Conservation (phyloP, 2,329 filamentous ascomycete species). For the Pyricularia pennisetigena region DNA sequence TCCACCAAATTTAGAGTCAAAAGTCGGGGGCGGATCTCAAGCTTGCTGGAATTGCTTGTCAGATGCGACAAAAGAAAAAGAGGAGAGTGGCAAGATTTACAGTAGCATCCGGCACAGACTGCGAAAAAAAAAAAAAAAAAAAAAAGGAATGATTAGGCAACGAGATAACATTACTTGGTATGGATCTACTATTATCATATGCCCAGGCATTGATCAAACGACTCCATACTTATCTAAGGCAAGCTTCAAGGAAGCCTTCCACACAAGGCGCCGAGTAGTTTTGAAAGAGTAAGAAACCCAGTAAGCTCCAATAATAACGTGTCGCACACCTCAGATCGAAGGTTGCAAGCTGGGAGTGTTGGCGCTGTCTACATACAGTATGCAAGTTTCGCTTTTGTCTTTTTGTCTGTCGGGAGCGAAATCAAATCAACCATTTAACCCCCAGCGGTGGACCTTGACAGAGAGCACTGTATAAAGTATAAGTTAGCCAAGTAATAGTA, state of each 20-base stretch:
- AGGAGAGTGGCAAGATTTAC: not conserved
- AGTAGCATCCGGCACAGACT: not conserved
- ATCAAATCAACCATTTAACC: too few relatives aligned
- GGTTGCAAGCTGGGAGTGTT: not conserved
- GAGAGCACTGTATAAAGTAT: not conserved
- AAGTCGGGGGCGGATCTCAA: too few relatives aligned
- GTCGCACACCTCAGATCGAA: not conserved
- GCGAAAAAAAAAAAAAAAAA: not conserved
- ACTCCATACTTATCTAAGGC: not conserved
- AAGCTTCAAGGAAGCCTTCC: not conserved
- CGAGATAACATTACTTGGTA: not conserved
- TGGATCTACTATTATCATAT: not conserved
- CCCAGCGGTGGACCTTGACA: too few relatives aligned
- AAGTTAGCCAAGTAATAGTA: too few relatives aligned
- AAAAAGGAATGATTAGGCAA: not conserved
- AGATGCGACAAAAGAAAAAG: too few relatives aligned
- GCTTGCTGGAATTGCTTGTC: too few relatives aligned
- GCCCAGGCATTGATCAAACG: not conserved
- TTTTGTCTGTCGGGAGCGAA: too few relatives aligned
- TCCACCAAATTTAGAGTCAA: too few relatives aligned
- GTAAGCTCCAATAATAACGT: not conserved
- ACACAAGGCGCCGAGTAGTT: not conserved
- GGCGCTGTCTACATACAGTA: not conserved
- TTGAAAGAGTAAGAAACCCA: not conserved
- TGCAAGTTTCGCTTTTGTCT: not conserved